phyloP scores from a whole-genome alignment of 306 rosid genomes.

The Cucurbita pepo region DNA sequence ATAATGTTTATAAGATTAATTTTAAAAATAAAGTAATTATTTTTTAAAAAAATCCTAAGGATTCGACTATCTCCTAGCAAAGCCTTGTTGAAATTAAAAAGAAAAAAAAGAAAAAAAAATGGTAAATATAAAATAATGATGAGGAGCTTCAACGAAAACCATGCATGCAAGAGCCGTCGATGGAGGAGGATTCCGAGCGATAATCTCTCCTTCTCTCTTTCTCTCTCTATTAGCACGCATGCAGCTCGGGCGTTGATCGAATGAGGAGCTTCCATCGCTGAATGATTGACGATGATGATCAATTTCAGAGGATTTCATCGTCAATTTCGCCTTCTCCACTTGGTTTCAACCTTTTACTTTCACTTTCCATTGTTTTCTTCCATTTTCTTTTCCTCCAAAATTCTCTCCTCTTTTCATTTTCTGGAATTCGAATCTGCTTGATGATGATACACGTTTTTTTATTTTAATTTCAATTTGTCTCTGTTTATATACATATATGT shows the following conservation, averaged over 20 bases:
- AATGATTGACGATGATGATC: background rate
- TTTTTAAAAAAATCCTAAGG: too few relatives aligned
- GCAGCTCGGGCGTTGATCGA: background rate
- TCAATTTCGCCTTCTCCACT: slow-evolving; percentile 6
- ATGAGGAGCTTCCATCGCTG: background rate
- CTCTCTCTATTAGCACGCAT: background rate
- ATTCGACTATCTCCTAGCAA: too few relatives aligned
- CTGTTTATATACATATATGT: background rate
- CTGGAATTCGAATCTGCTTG: background rate
- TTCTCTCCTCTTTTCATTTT: background rate
- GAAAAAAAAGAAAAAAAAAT: background rate
- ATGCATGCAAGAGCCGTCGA: slow-evolving; percentile 2
- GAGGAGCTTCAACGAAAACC: background rate
- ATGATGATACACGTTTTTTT: background rate
- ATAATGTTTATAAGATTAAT: too few relatives aligned
- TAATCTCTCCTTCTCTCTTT: slow-evolving; percentile 1
- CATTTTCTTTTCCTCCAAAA: background rate
- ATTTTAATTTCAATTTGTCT: background rate
- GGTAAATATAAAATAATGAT: background rate
- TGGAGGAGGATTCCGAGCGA: background rate
- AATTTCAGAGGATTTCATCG: background rate
- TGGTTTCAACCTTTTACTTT: slow-evolving; percentile 3
- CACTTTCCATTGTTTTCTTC: background rate
- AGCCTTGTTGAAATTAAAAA: background rate
- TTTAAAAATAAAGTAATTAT: too few relatives aligned